phyloP scores from a whole-genome alignment of 495 filamentous ascomycete species.

The Neurospora sp. region DNA sequence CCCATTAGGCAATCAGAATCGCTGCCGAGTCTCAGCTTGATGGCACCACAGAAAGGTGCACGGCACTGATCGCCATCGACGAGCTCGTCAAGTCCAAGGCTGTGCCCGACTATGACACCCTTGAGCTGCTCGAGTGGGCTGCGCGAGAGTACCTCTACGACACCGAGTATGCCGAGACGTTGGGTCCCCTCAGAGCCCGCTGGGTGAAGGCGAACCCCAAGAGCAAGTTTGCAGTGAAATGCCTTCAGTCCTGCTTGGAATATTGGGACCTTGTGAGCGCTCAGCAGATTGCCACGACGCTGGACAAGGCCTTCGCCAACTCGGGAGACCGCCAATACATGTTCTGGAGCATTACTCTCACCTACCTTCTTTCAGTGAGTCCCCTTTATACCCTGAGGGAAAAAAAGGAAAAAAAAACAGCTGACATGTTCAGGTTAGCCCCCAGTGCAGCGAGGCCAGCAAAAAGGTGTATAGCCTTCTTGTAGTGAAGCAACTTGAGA shows the following conservation, averaged over 20 bases:
- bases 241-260: slow-evolving; percentile 33
- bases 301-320: slow-evolving; percentile 31
- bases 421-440: slow-evolving; percentile 25
- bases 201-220: slow-evolving; percentile 35
- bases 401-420: neutral
- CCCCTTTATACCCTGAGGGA: neutral
- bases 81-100: slow-evolving; percentile 27
- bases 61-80: slow-evolving; percentile 25
- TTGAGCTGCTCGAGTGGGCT: slow-evolving; percentile 36
- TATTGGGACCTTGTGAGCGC: slow-evolving; percentile 38
- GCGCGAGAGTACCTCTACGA: slow-evolving; percentile 17
- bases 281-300: slow-evolving; percentile 37
- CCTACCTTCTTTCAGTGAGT: slow-evolving; percentile 36
- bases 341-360: slow-evolving; percentile 35
- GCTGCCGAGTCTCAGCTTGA: slow-evolving; percentile 36
- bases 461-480: slow-evolving; percentile 32
- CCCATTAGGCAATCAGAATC: slow-evolving; percentile 31
- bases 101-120: slow-evolving; percentile 27
- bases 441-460: slow-evolving; percentile 25
- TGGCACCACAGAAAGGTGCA: slow-evolving; percentile 23
- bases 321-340: slow-evolving; percentile 27
- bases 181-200: slow-evolving; percentile 30
- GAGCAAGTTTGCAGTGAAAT: slow-evolving; percentile 24
- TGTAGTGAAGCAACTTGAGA: slow-evolving; percentile 30
- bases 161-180: slow-evolving; percentile 26